Evolutionary conservation across 108 stramenopile genomes (phyloP), one percentile per base, ranked within the genome.

Genomic region (Craspedostauros australis): DNA sequence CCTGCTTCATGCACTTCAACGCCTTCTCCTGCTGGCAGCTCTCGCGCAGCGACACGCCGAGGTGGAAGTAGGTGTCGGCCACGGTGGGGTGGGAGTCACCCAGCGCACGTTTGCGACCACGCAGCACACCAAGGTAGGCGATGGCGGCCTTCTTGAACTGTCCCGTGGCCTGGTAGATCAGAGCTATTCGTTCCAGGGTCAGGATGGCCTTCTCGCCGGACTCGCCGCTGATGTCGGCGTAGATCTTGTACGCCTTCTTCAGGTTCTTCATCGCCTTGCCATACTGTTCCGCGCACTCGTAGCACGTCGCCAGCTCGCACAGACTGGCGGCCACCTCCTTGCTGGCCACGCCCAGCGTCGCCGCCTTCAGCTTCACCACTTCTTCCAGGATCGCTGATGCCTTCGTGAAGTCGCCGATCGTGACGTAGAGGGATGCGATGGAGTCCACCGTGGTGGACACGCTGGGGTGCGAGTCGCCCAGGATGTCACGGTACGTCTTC

Each of bases 1-100:
- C 70, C 57, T 75, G 73, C 54, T 75, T 80, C 65, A 75, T 72
- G 49, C 78, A 80, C 52, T 75, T 80, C 54, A 80, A 60, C 0
- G 78, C 70, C 43, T 80, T 80, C 5, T 80, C 70, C 38, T 48
- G 46, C 37, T 80, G 73, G 3, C 62, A 58, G 28, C 49, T 72
- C 47, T 75, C 59, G 3, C 71, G 70, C 24, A 80, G 70, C 8
- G 62, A 68, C 1, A 59, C 55, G 23, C 73, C 78, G 23, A 80
- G 62, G 39, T 68, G 66, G 58, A 64, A 66, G 48, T 71, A 80
- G 12, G 78, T 72, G 19, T 68, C 70, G 11, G 73, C 78, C 11
- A 75, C 62, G 0, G 60, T 46, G 0, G 70, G 73, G 49, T 73
- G 64, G 26, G 33, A 34, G 22, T 68, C 67, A 0, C 78, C 78